Evolutionary conservation across 768 basidiomycete genomes (phyloP), one percentile per base, ranked within the genome.

Genomic region (Hysterangium stoloniferum): DNA sequence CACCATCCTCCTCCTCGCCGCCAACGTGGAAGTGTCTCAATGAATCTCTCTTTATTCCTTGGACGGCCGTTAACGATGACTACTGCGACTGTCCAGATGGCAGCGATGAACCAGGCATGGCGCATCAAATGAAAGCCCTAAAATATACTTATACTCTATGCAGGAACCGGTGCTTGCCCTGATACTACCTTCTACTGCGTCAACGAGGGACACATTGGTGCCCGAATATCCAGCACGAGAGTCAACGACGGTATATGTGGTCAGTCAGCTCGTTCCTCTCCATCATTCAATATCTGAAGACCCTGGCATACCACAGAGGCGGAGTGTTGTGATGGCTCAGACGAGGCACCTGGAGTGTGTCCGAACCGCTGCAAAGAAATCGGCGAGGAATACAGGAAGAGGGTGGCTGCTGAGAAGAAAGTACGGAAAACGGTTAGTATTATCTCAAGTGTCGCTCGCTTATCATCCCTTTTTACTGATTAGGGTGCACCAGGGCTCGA

Each of bases 201-300:
- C 62, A 99, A 98, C 61, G 72, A 77, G 38, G 96, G 93, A 0
- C 94, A 98, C 66, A 74, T 93, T 60, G 91, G 93, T 1, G 71
- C 82, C 2, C 75, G 61, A 38, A 86, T 99, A 50, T 76, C 82
- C 9, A 81, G 83, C 54, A 85, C 90, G 29, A 73, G 88, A 57
- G 93, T 99, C 11, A 84, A 80, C 37, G 95, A 99, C 64, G 94
- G 95, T 1, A 73, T 97, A 22, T 99, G 95, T 64, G 93, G 92
- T 91, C 61, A 17, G 85, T 70, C 9, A 24, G n/a, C n/a, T n/a
- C n/a, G n/a, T n/a, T n/a, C n/a, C n/a, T n/a, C n/a, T n/a, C n/a
- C n/a, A n/a, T n/a, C n/a, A n/a, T n/a, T n/a, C n/a, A n/a, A n/a
- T n/a, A n/a, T n/a, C n/a, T n/a, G n/a, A n/a, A n/a, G n/a, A n/a